phyloP scores from a whole-genome alignment of 768 basidiomycete genomes.

The Suillus lakei region DNA sequence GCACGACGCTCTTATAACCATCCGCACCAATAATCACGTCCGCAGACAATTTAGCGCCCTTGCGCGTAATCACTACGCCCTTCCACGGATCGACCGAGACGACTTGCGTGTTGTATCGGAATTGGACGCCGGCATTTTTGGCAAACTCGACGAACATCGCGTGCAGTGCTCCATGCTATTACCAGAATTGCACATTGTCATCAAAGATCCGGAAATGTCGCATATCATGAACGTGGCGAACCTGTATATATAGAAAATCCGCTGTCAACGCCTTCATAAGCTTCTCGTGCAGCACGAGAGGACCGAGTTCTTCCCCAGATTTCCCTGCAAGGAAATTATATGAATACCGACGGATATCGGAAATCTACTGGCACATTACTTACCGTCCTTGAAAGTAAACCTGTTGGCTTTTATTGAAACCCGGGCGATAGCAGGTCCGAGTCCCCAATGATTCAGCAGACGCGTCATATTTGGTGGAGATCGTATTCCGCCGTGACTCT shows the following conservation, averaged over 20 bases:
- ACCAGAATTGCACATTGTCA: neutral
- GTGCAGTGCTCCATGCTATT: conserved; percentile 58
- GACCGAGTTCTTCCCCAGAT: conserved; percentile 47
- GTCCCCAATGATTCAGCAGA: conserved; percentile 57
- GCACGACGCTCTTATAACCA: conserved; percentile 52
- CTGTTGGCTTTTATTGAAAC: conserved; percentile 25
- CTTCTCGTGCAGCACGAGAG: conserved; percentile 48
- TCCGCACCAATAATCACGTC: conserved; percentile 68
- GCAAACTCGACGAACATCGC: conserved; percentile 52
- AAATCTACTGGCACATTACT: neutral
- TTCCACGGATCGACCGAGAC: conserved; percentile 38
- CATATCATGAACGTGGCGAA: conserved; percentile 25
- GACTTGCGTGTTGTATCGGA: conserved; percentile 47
- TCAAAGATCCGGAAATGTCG: neutral
- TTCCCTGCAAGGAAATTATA: conserved; percentile 39
- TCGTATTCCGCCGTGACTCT: conserved; percentile 45
- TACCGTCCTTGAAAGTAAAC: conserved; percentile 25
- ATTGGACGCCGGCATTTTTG: conserved; percentile 47
- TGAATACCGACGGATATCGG: conserved; percentile 7
- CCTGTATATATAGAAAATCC: conserved; percentile 51
- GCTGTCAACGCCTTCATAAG: conserved; percentile 49
- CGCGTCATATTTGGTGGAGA: conserved; percentile 64
- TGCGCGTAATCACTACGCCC: conserved; percentile 35
- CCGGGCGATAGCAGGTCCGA: conserved; percentile 45
- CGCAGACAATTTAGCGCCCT: conserved; percentile 46